Base-by-base conservation (phyloP, 176 grass and related monocot genomes). In the Juncus inflexus region DNA sequence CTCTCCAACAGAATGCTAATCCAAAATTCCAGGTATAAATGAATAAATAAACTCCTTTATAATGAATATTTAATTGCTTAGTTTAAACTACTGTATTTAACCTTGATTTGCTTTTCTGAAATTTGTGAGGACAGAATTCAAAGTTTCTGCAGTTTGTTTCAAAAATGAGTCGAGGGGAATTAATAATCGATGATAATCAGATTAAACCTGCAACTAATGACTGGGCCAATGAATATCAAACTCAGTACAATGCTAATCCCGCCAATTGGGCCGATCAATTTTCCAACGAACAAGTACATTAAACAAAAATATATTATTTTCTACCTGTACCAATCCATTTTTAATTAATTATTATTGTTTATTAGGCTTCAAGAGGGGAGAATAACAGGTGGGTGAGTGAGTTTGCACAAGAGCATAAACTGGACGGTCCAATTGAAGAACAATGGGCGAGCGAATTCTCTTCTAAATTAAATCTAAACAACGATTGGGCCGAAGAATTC, bases 81-180 rank as follows among this genome's bases (percentile, higher is more conserved):
- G 42, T 56, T 2, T 37, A 58, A 75, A 64, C 74, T 78, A 39
- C 41, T 73, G 40, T 55, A 78, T 70, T 43, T 12, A 51, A 69
- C 19, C 15, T 58, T 39, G n/a, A 70, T 55, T 39, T 43, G 12
- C 16, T 78, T 89, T 45, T 15, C 64, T 62, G 12, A 69, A 69
- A 40, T 5, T 47, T 47, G 4, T 47, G 52, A 37, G 1, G 1
- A 37, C 72, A 99, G 88, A 99, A 99, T 82, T 99, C 88, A 40
- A 89, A 92, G 70, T 99, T 99, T 82, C 82, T 99, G 74, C 94
- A 99, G 75, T 99, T 92, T 80, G 78, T 92, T 80, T 89, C 94
- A 76, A 99, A 99, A 74, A 99, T 99, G 88, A 99, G 94, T 75
- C 85, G 85, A 55, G 94, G 88, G 74, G 88, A 99, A 57, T 78